Evolutionary conservation across 163 green algal species (phyloP).

Genomic region (Chloromonas sp.): DNA sequence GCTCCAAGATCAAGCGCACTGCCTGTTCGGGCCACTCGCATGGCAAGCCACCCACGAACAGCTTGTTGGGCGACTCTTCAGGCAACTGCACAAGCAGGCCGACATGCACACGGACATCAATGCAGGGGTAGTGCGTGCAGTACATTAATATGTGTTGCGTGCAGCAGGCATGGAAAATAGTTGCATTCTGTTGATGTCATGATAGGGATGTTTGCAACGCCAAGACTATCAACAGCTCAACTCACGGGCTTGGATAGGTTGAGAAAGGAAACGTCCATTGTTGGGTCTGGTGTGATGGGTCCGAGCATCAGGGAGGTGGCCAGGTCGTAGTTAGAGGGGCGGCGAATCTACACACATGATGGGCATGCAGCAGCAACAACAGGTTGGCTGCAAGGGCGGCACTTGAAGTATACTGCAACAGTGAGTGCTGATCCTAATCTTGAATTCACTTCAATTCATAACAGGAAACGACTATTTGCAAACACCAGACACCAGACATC

Average conservation of each 20-base stretch:
- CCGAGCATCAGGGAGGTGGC: slow-evolving; percentile 61
- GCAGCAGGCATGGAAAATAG: too few species aligned
- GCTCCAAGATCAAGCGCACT: slow-evolving; percentile 71
- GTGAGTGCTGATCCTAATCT: too few species aligned
- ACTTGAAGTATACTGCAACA: too few species aligned
- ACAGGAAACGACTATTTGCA: not conserved
- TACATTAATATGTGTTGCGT: too few species aligned
- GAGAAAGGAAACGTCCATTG: slow-evolving; percentile 13
- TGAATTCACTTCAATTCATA: too few species aligned
- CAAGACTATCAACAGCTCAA: not conserved
- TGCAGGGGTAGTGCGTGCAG: too few species aligned
- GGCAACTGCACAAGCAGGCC: not conserved
- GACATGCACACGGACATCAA: too few species aligned
- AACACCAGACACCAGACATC: not conserved
- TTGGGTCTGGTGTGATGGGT: slow-evolving; percentile 61
- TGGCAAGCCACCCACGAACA: slow-evolving; percentile 76
- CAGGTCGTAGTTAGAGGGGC: slow-evolving; percentile 75
- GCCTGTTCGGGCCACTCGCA: slow-evolving; percentile 71
- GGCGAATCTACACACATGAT: slow-evolving; percentile 41
- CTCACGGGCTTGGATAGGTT: not conserved
- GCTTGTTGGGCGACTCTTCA: slow-evolving; percentile 67
- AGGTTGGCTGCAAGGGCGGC: too few species aligned
- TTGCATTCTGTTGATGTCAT: too few species aligned
- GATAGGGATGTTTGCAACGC: too few species aligned
- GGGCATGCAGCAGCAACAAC: too few species aligned